A percentile compares a stretch with the other conserved stretches of the same genome.
Evolutionary conservation across 2,329 filamentous ascomycete species (phyloP).

Genomic region (Phaeosphaeria sp.): DNA sequence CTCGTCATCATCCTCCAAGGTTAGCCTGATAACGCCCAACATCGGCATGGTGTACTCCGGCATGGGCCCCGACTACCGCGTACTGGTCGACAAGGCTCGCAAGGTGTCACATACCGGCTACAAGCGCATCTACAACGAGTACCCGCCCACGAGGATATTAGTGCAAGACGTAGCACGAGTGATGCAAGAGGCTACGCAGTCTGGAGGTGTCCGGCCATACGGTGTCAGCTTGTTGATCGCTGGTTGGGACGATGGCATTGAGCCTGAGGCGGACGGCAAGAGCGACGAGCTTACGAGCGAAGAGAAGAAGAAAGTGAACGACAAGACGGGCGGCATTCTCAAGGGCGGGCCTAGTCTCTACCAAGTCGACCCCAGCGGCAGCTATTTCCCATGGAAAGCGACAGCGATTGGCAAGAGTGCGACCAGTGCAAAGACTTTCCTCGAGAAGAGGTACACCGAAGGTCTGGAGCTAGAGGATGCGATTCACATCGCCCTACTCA

Average conservation of each 20-base stretch:
- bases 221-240: conserved; percentile 95
- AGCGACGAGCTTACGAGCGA: conserved; percentile 59
- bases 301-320: conserved; percentile 73
- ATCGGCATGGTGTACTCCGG: conserved; percentile 99
- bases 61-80: conserved; percentile 98
- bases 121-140: conserved; percentile 99
- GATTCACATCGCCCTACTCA: conserved; percentile 96
- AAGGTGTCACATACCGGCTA: conserved; percentile 98
- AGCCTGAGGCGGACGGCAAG: conserved; percentile 78
- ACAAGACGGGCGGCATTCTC: conserved; percentile 92
- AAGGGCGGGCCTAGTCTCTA: conserved; percentile 98
- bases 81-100: conserved; percentile 95
- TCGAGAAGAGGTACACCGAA: conserved; percentile 99
- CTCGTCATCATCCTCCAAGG: conserved; percentile 91
- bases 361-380: conserved; percentile 98
- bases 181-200: conserved; percentile 99
- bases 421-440: conserved; percentile 96
- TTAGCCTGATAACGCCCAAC: conserved; percentile 97
- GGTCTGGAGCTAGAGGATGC: conserved; percentile 96
- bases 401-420: conserved; percentile 99
- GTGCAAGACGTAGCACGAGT: conserved; percentile 97
- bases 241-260: conserved; percentile 96
- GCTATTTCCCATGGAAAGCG: conserved; percentile 99
- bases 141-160: conserved; percentile 98
- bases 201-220: conserved; percentile 94